Conservation (phyloP, 306 rosid genomes). For the Cucumis hystrix region DNA sequence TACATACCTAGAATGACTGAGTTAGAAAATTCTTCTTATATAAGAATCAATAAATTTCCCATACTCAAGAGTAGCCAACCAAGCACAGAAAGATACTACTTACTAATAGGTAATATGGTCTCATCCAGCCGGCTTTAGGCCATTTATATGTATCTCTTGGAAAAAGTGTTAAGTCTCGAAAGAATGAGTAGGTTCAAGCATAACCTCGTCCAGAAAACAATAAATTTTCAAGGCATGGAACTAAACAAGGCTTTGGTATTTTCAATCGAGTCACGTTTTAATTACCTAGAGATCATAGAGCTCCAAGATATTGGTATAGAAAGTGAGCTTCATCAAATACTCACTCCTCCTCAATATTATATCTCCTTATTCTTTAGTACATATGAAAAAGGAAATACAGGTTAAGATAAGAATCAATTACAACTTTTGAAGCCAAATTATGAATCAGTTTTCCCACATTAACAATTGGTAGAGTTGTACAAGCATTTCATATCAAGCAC, state of each 20-base stretch:
- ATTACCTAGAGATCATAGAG: no score
- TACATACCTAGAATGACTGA: slow-evolving; percentile 16
- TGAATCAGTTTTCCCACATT: slow-evolving; percentile 42
- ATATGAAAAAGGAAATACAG: slow-evolving; percentile 56
- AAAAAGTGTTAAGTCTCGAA: no score
- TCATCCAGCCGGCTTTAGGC: slow-evolving; percentile 26
- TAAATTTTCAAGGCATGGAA: slow-evolving; percentile 62
- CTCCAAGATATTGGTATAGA: slow-evolving; percentile 20
- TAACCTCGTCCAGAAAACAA: slow-evolving; percentile 78
- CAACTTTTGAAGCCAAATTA: slow-evolving; percentile 43
- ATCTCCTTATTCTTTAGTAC: slow-evolving; percentile 39
- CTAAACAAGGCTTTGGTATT: slow-evolving; percentile 42
- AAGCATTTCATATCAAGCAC: slow-evolving; percentile 36
- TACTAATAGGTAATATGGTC: slow-evolving; percentile 32
- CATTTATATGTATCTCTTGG: no score
- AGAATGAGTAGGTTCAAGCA: slow-evolving; percentile 18
- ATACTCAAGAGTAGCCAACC: slow-evolving; percentile 48
- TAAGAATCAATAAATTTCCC: slow-evolving; percentile 42
- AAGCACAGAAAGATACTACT: slow-evolving; percentile 68
- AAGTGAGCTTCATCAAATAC: slow-evolving; percentile 36
- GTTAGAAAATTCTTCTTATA: slow-evolving; percentile 28
- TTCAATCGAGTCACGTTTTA: slow-evolving; percentile 40
- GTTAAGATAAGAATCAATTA: slow-evolving; percentile 48
- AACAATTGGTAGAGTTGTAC: slow-evolving; percentile 23
- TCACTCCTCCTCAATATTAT: slow-evolving; percentile 29